These are phyloP conservation scores for Hyaloscypha hepaticicola DNA, from an alignment of 495 filamentous ascomycete species.

Conservation along the genomic window DNA sequence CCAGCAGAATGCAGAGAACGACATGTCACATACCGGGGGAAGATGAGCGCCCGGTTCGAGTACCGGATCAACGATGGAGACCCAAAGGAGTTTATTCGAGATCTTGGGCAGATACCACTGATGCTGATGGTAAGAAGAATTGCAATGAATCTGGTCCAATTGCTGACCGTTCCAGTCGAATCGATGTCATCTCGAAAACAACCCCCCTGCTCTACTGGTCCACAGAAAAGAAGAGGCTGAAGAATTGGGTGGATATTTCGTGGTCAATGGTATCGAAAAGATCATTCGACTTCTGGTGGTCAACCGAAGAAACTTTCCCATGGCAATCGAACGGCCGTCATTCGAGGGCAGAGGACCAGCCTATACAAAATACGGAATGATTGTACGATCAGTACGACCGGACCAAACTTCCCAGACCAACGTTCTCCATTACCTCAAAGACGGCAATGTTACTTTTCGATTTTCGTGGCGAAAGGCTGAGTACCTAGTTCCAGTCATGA, in stretches of 20 bases:
- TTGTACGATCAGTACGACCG: slow-evolving; percentile 86
- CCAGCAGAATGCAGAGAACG: slow-evolving; percentile 93
- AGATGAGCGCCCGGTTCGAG: slow-evolving; percentile 75
- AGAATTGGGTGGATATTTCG: slow-evolving; percentile 90
- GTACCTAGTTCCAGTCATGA: slow-evolving; percentile 89
- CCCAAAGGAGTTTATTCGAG: slow-evolving; percentile 73
- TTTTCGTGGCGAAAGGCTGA: slow-evolving; percentile 99
- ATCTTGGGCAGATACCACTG: slow-evolving; percentile 85
- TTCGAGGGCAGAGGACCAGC: slow-evolving; percentile 80
- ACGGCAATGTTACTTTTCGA: slow-evolving; percentile 93
- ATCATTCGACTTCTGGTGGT: slow-evolving; percentile 90
- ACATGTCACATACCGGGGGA: slow-evolving; percentile 88
- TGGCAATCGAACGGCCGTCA: slow-evolving; percentile 87
- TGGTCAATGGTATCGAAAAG: slow-evolving; percentile 96
- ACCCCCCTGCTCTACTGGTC: slow-evolving; percentile 78
- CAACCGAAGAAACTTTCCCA: slow-evolving; percentile 85
- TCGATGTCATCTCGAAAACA: slow-evolving; percentile 82
- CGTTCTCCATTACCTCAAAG: slow-evolving; percentile 89
- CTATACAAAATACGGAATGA: slow-evolving; percentile 87
- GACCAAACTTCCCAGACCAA: slow-evolving; percentile 98
- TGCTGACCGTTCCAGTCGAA: slow-evolving; percentile 59
- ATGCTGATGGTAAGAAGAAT: slow-evolving; percentile 71
- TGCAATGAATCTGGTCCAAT: slow-evolving; percentile 5
- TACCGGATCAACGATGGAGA: slow-evolving; percentile 83
- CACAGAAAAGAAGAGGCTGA: slow-evolving; percentile 88